Conservation (phyloP, 2,329 filamentous ascomycete species). For the Graphilbum fragrans region DNA sequence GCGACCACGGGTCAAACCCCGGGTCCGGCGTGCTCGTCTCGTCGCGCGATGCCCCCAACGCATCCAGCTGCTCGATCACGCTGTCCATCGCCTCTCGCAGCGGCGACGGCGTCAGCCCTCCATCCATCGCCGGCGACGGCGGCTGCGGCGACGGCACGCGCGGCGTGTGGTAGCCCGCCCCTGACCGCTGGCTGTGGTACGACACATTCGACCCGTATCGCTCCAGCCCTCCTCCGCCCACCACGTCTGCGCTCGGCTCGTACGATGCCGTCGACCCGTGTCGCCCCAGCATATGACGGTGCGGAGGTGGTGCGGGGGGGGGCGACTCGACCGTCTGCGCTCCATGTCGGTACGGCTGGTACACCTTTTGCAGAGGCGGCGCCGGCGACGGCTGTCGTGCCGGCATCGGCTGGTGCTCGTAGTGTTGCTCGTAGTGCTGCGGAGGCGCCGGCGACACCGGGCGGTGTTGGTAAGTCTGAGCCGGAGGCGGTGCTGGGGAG, state of each 20-base stretch:
- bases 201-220: constrained; percentile 27
- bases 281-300: constrained; percentile 45
- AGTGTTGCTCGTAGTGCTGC: not conserved
- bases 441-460: not conserved
- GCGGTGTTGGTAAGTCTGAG: not conserved
- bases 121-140: constrained; percentile 52
- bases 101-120: constrained; percentile 75
- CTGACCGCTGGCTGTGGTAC: constrained; percentile 16
- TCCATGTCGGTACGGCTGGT: constrained; percentile 12
- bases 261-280: constrained; percentile 21
- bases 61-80: constrained; percentile 88
- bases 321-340: constrained; percentile 42
- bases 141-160: constrained; percentile 51
- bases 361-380: constrained; percentile 4
- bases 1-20: constrained; percentile 71
- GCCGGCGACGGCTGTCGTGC: constrained; percentile 8
- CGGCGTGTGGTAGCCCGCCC: constrained; percentile 37
- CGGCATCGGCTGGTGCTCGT: not conserved
- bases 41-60: constrained; percentile 57
- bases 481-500: not conserved
- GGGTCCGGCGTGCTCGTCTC: constrained; percentile 35
- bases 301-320: constrained; percentile 73
- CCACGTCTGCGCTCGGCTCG: constrained; percentile 9
- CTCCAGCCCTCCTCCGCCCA: constrained; percentile 5
- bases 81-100: constrained; percentile 94